phyloP scores from a whole-genome alignment of 441 rosid species.

The Erodium moschatum region DNA sequence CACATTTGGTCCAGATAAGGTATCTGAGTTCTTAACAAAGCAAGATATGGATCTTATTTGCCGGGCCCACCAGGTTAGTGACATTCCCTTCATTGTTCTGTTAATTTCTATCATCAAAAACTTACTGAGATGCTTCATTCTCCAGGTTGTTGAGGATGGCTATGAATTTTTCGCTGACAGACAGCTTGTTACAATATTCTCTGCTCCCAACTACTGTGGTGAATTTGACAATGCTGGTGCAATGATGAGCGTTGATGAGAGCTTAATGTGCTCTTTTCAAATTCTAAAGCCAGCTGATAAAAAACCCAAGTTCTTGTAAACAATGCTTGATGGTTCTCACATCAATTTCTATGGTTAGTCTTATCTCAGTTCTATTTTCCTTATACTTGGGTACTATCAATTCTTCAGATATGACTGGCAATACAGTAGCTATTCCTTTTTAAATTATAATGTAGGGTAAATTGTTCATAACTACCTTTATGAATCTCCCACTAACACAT shows the following conservation, averaged over 20 bases:
- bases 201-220: slow-evolving; percentile 67
- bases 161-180: slow-evolving; percentile 66
- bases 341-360: slow-evolving; percentile 23
- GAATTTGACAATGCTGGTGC: slow-evolving; percentile 67
- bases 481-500: too few relatives aligned
- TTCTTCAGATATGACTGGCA: too few relatives aligned
- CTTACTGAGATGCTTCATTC: slow-evolving; percentile 13
- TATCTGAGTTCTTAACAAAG: slow-evolving; percentile 41
- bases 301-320: slow-evolving; percentile 30
- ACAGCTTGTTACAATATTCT: slow-evolving; percentile 49
- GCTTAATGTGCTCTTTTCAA: slow-evolving; percentile 68
- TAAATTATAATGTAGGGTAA: too few relatives aligned
- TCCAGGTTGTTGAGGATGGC: slow-evolving; percentile 69
- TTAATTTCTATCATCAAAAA: slow-evolving; percentile 6
- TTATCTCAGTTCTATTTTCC: neutral
- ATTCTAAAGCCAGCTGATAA: slow-evolving; percentile 56
- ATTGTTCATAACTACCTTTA: too few relatives aligned
- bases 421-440: too few relatives aligned
- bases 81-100: neutral
- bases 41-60: slow-evolving; percentile 64
- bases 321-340: slow-evolving; percentile 16
- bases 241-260: slow-evolving; percentile 64
- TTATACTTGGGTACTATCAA: too few relatives aligned
- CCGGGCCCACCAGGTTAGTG: slow-evolving; percentile 59
- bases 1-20: slow-evolving; percentile 56